Base-by-base conservation (phyloP, 768 basidiomycete genomes). In the Leccinum variicolor region DNA sequence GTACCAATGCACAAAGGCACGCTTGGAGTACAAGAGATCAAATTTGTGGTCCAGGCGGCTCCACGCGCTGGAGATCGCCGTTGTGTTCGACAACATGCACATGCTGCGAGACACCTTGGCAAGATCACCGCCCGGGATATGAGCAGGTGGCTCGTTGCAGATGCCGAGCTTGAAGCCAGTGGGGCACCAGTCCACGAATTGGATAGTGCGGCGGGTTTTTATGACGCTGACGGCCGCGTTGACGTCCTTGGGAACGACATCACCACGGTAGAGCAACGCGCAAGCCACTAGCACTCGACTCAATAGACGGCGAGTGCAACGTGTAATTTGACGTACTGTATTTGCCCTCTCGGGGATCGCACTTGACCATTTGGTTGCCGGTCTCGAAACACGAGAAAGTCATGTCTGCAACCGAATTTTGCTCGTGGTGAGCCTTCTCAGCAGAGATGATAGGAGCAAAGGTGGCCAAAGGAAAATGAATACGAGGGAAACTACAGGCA, bases 351-450 rank as follows among this genome's bases (percentile, higher is more conserved):
- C 87, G 79, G 48, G 87, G 88, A 71, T 89, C 87, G 63, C 88
- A 89, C 77, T 89, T 87, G 66, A 87, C 80, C 86, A 89, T 87
- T 74, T 89, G 88, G 76, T 86, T 88, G 61, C 83, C 84, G 41
- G 81, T 79, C 76, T 89, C 88, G 75, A 89, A 89, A 76, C 87
- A 89, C 21, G 86, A 87, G 77, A 92, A 94, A 62, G 96, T 98
- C 94, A 98, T 98, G 67, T 98, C 96, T 41, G 94, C 86, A 53
- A 98, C 96, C 15, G 94, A 92, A 79, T 98, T 97, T 78, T 94
- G 92, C 74, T 98, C 96, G 69, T 98, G 96, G 62, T 84, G 84
- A 36, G 94, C 94, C 79, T 97, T 98, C 66, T 96, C 94, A 25
- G 86, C 86, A 13, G 94, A 95, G 69, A 98, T 80, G 62, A 98